Evolutionary conservation across 345 rosid species (phyloP).

Genomic region (Euphorbia peplus): DNA sequence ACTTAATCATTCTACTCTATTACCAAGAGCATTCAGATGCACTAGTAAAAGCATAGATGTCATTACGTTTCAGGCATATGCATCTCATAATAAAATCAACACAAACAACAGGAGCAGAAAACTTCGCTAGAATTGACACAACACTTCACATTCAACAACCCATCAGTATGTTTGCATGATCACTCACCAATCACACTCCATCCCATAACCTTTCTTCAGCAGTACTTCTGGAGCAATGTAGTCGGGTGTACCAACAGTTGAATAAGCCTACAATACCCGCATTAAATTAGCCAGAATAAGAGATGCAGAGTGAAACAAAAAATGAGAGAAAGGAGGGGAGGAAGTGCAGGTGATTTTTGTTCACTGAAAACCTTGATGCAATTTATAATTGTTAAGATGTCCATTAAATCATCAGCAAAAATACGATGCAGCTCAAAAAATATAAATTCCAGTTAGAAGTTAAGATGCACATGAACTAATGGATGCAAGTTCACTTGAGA

Average conservation of each 20-base stretch:
- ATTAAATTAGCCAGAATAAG: not conserved
- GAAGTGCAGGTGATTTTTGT: not conserved
- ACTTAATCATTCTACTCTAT: not conserved
- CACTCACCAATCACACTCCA: constrained; percentile 97
- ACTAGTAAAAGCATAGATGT: not conserved
- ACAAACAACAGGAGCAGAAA: not conserved
- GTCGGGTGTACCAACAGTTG: constrained; percentile 97
- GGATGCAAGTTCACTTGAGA: not conserved
- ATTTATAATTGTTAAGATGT: not conserved
- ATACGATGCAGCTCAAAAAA: not conserved
- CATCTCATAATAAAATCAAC: not conserved
- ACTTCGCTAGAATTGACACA: not conserved
- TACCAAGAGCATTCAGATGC: constrained; percentile 2
- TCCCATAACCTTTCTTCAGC: constrained; percentile 91
- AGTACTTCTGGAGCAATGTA: constrained; percentile 96
- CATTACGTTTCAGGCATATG: not conserved
- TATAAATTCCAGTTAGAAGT: not conserved
- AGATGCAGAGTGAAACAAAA: not conserved
- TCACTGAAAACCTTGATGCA: not conserved
- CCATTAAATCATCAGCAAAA: constrained; percentile 16
- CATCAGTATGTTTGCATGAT: constrained; percentile 10
- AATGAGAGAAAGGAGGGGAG: not conserved
- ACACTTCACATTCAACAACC: constrained; percentile 2
- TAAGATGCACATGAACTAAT: constrained; percentile 4
- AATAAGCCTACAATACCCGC: constrained; percentile 70